Evolutionary conservation across 2,329 filamentous ascomycete genomes (phyloP), one percentile per base, ranked within the genome.

Genomic region (Talaromyces islandicus): DNA sequence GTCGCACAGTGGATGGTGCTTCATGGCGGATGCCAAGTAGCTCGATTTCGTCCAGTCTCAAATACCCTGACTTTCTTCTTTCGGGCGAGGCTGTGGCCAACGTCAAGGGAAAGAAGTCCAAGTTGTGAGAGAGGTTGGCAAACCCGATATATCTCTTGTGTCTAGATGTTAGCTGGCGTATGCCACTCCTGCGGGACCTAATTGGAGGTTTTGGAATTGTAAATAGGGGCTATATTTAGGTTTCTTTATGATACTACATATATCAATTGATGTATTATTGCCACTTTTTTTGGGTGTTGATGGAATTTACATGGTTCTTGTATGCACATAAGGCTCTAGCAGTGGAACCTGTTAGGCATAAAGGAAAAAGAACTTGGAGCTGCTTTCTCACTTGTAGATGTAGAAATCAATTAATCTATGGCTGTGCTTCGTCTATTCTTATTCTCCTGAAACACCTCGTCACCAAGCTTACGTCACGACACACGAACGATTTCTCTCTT

Each of bases 11-110:
- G n/a, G 75, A 77, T 61, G 75, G 75, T 7, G 73, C 73, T 25
- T 71, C 70, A 56, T 77, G 75, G 75, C 73, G 75, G 21, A 75
- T 71, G 56, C 71, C 71, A n/a, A 66, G 65, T 10, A 63, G 66
- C 7, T 62, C 65, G 12, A 63, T 68, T 7, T 75, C 74, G 7
- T 71, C 74, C 11, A 70, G 69, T 7, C 77, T 81, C 63, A 63
- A 71, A 57, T 87, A 87, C 68, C 85, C 85, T 0, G 84, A 86
- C 63, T 85, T 86, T 65, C 71, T 87, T 19, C 74, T 86, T 2
- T 80, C 78, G 1, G 83, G 81, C 1, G 71, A 78, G 14, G 71
- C 71, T 2, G 80, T 87, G 3, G 76, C 77, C n/a, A 85, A 85
- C 7, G 85, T 87, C 11, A 81, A 81, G 60, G 82, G 82, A 58